Evolutionary conservation across 2,329 filamentous ascomycete species (phyloP).

Genomic region (Calonectria montana): DNA sequence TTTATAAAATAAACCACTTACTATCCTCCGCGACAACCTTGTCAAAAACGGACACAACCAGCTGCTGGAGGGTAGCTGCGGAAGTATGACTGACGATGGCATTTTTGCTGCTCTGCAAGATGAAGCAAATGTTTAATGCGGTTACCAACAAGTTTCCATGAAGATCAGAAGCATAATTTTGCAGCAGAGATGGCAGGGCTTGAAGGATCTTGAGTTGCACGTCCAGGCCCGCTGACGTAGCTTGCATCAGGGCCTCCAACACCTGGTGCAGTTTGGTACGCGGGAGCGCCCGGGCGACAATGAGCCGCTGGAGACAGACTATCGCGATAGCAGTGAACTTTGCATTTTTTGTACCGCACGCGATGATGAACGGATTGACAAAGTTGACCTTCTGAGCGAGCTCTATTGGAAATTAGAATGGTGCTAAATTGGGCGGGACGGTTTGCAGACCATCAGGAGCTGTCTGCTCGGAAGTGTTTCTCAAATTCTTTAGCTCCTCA

Average conservation of each 20-base stretch:
- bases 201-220: conserved; percentile 97
- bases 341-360: conserved; percentile 88
- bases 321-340: conserved; percentile 92
- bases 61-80: conserved; percentile 93
- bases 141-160: conserved; percentile 84
- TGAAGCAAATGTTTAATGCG: conserved; percentile 90
- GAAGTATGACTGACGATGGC: conserved; percentile 95
- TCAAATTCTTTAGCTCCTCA: conserved; percentile 78
- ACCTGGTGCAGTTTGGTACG: conserved; percentile 85
- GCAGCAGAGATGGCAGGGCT: conserved; percentile 86
- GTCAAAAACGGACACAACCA: conserved; percentile 93
- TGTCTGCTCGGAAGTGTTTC: conserved; percentile 50
- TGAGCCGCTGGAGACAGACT: conserved; percentile 88
- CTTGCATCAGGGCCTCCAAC: conserved; percentile 87
- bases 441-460: conserved; percentile 50
- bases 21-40: conserved; percentile 87
- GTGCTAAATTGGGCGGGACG: conserved; percentile 19
- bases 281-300: conserved; percentile 84
- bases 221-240: conserved; percentile 83
- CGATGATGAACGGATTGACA: conserved; percentile 92
- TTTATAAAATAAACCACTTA: conserved; percentile 52
- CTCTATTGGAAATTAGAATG: conserved; percentile 65
- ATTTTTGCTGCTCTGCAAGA: conserved; percentile 91
- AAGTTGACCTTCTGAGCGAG: conserved; percentile 85
- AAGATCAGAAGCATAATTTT: conserved; percentile 88